Percentiles rank a stretch among this genome's conserved stretches.
Conservation (phyloP, 768 basidiomycete genomes). For the Russula emetica region DNA sequence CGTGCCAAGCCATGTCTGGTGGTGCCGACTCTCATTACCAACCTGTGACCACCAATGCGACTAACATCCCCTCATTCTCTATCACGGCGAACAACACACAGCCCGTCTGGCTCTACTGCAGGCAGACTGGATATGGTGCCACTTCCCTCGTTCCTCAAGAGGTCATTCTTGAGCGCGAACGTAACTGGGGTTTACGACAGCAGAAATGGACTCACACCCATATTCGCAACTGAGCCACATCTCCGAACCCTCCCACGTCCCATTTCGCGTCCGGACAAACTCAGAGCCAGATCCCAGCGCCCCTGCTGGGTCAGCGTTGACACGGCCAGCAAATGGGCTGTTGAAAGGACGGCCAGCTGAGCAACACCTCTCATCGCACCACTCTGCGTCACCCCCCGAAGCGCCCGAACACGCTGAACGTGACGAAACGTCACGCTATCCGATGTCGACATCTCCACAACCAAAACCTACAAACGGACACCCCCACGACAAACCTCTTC, state of each 20-base stretch:
- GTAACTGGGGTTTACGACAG: conserved; percentile 68
- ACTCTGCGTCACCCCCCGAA: neutral
- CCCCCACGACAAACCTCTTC: conserved; percentile 5
- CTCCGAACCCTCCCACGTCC: conserved; percentile 22
- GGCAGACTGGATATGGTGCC: no score
- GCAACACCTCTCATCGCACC: neutral
- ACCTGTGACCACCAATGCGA: no score
- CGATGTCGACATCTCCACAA: conserved; percentile 3
- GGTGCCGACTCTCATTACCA: no score
- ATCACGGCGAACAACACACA: no score
- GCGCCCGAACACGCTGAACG: neutral
- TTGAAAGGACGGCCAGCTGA: neutral
- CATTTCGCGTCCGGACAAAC: conserved; percentile 24
- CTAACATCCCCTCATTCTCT: no score
- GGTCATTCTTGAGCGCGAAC: conserved; percentile 50
- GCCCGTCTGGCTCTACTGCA: no score
- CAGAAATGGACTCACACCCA: conserved; percentile 27
- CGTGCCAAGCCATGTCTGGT: no score
- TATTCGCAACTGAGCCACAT: conserved; percentile 28
- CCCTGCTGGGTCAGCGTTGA: conserved; percentile 3
- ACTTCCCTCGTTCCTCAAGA: no score
- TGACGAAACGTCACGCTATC: conserved; percentile 5
- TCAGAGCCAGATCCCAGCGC: conserved; percentile 11
- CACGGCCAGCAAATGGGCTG: neutral
- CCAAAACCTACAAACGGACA: conserved; percentile 2